A percentile compares a stretch with the other conserved stretches of the same genome.
Evolutionary conservation across 257 asterid species (phyloP).

Genomic region (Solanum bulbocastanum): DNA sequence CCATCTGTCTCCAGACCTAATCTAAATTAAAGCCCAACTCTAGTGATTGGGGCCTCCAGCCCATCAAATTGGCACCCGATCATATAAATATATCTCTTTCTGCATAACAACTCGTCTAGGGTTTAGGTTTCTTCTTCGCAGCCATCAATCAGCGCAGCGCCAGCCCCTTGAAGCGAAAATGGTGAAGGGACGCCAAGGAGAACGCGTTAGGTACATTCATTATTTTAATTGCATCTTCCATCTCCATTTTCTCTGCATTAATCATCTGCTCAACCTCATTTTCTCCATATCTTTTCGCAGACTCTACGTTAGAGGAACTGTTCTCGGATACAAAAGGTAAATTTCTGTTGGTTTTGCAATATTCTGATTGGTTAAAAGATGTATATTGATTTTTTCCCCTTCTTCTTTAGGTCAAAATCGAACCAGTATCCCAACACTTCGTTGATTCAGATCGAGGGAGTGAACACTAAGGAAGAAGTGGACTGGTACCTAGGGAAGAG

Average conservation of each 20-base stretch:
- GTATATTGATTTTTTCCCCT: background rate
- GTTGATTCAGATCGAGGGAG: slow-evolving; percentile 60
- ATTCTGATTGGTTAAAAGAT: background rate
- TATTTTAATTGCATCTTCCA: background rate
- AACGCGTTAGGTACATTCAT: slow-evolving; percentile 33
- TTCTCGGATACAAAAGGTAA: slow-evolving; percentile 62
- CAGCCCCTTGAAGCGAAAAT: slow-evolving; percentile 7
- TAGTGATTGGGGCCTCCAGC: background rate
- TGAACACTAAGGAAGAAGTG: slow-evolving; percentile 60
- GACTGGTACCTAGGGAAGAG: slow-evolving; percentile 65
- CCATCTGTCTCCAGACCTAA: background rate
- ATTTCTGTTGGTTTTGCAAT: background rate
- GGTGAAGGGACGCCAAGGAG: slow-evolving; percentile 58
- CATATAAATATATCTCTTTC: background rate
- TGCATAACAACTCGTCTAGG: background rate
- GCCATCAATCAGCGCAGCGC: background rate
- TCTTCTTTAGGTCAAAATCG: slow-evolving; percentile 39
- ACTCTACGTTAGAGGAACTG: slow-evolving; percentile 53
- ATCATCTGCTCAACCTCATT: background rate
- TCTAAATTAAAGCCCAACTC: background rate
- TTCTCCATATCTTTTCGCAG: background rate
- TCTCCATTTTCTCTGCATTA: background rate
- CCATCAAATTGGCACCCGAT: background rate
- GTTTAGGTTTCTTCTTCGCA: background rate
- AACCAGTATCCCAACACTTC: slow-evolving; percentile 68